These are phyloP conservation scores for Tricholoma bakamatsutake DNA, from an alignment of 768 basidiomycete species.

Conservation along the genomic window DNA sequence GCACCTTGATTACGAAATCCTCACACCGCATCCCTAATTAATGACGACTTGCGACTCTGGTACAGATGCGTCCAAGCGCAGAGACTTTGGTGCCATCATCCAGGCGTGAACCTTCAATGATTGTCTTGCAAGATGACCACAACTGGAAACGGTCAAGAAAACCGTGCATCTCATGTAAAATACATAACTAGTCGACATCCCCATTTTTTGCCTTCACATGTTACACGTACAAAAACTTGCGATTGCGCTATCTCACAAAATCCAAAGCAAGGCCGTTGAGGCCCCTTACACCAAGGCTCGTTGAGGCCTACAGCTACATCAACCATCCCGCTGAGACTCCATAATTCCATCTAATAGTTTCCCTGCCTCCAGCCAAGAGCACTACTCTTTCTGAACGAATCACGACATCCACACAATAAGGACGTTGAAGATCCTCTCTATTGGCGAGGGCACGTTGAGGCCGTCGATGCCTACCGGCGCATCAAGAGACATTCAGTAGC, in stretches of 20 bases:
- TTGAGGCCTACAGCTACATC: slow-evolving; percentile 43
- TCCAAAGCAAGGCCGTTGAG: neutral
- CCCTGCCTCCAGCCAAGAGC: slow-evolving; percentile 41
- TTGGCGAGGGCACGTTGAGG: slow-evolving; percentile 77
- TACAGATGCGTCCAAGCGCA: no score
- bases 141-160: no score
- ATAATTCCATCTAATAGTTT: slow-evolving; percentile 10
- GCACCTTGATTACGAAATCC: no score
- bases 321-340: neutral
- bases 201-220: no score
- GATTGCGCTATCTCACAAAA: slow-evolving; percentile 4
- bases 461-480: slow-evolving; percentile 41
- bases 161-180: no score
- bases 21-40: no score
- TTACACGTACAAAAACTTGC: no score
- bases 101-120: no score
- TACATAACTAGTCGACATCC: no score
- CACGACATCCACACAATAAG: slow-evolving; percentile 43
- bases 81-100: no score
- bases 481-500: slow-evolving; percentile 35
- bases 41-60: no score
- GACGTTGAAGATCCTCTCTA: slow-evolving; percentile 65
- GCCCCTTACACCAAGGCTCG: slow-evolving; percentile 30
- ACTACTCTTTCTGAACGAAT: slow-evolving; percentile 44
- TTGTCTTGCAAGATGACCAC: neutral